Evolutionary conservation across 257 asterid species (phyloP).

Genomic region (Voacanga thouarsii): DNA sequence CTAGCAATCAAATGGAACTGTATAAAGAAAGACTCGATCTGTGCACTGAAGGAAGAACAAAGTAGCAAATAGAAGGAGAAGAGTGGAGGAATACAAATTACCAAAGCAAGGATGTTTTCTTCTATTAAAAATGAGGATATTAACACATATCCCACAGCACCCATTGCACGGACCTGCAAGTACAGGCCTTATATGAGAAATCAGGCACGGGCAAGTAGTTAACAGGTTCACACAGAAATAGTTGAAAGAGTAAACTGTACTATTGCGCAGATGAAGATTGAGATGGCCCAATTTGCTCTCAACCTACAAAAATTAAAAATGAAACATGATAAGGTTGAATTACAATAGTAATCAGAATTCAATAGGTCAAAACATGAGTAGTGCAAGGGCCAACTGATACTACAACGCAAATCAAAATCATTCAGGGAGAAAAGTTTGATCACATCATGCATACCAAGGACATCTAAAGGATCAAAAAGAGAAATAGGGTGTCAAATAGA

Average conservation of each 20-base stretch:
- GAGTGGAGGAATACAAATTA: conserved; percentile 29
- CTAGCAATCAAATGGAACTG: conserved; percentile 31
- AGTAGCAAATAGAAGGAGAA: not conserved
- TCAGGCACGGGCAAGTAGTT: not conserved
- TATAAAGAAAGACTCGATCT: not conserved
- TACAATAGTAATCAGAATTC: not conserved
- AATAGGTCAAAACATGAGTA: not conserved
- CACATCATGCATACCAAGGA: not conserved
- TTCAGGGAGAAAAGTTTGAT: not conserved
- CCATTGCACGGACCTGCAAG: conserved; percentile 81
- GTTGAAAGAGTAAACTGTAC: conserved; percentile 43
- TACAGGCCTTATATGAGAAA: conserved; percentile 6
- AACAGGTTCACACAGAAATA: conserved; percentile 15
- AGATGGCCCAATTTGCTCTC: conserved; percentile 68
- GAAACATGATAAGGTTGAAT: not conserved
- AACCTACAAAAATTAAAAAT: conserved; percentile 44
- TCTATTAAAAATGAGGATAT: conserved; percentile 79
- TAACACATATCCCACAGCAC: conserved; percentile 76
- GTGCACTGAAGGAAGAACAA: not conserved
- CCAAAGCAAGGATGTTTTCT: conserved; percentile 90
- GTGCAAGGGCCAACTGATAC: not conserved
- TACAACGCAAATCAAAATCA: not conserved
- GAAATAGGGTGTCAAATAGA: not conserved
- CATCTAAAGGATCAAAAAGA: not conserved
- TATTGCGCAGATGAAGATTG: conserved; percentile 66